These are phyloP conservation scores for Emergomyces africanus DNA, from an alignment of 2,329 filamentous ascomycete genomes.

Conservation along the genomic window DNA sequence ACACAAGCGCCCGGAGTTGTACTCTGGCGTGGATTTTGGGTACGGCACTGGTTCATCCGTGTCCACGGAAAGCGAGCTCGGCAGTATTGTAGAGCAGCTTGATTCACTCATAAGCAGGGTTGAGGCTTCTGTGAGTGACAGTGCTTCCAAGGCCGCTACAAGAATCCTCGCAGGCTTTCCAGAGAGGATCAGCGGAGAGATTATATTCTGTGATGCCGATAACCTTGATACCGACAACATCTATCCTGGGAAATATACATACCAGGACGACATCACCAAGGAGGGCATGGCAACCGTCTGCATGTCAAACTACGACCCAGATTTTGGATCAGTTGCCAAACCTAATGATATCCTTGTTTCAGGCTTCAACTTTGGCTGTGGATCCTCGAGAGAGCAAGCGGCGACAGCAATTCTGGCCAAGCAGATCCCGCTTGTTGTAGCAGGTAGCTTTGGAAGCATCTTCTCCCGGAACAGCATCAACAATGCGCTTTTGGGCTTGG, in stretches of 20 bases:
- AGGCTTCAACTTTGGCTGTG: slow-evolving; percentile 83
- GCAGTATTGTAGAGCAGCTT: too few relatives aligned
- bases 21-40: too few relatives aligned
- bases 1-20: too few relatives aligned
- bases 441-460: slow-evolving; percentile 73
- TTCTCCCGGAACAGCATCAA: slow-evolving; percentile 50
- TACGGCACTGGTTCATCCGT: too few relatives aligned
- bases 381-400: slow-evolving; percentile 72
- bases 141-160: slow-evolving; percentile 28
- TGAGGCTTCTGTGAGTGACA: too few relatives aligned
- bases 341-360: slow-evolving; percentile 68
- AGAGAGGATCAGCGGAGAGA: slow-evolving; percentile 68
- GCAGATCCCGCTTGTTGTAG: slow-evolving; percentile 65
- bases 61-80: too few relatives aligned
- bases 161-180: slow-evolving; percentile 79
- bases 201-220: slow-evolving; percentile 73
- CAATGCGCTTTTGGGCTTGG: slow-evolving; percentile 27
- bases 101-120: too few relatives aligned
- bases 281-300: slow-evolving; percentile 79
- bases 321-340: slow-evolving; percentile 52
- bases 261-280: slow-evolving; percentile 66
- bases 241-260: slow-evolving; percentile 85
- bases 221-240: slow-evolving; percentile 89
- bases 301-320: slow-evolving; percentile 85
- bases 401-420: slow-evolving; percentile 77